Percentiles rank a stretch among this genome's conserved stretches.
Evolutionary conservation across 2,329 filamentous ascomycete genomes (phyloP).

Genomic region (Pochonia chlamydosporia): DNA sequence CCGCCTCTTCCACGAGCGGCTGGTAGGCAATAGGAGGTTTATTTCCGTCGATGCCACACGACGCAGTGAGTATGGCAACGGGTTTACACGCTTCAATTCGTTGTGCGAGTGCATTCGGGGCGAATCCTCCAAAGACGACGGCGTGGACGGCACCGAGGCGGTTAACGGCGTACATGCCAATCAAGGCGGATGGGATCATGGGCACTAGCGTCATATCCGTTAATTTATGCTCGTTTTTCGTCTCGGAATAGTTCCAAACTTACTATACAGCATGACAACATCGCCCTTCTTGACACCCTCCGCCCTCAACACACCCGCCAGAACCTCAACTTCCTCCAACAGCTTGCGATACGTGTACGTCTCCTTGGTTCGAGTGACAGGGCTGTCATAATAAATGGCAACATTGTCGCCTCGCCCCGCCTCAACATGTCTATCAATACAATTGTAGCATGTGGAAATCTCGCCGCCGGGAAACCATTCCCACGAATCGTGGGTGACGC

Average conservation of each 20-base stretch:
- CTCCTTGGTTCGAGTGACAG: slow-evolving; percentile 69
- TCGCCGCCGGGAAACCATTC: slow-evolving; percentile 86
- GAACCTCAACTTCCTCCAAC: slow-evolving; percentile 71
- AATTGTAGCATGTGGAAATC: slow-evolving; percentile 90
- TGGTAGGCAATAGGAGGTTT: slow-evolving; percentile 77
- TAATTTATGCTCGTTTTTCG: background rate
- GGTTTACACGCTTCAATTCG: slow-evolving; percentile 79
- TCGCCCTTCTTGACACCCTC: slow-evolving; percentile 79
- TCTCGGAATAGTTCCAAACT: slow-evolving; percentile 18
- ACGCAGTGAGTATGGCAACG: slow-evolving; percentile 75
- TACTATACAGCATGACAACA: slow-evolving; percentile 85
- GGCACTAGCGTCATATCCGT: slow-evolving; percentile 56
- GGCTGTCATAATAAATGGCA: slow-evolving; percentile 84
- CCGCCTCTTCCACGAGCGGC: slow-evolving; percentile 68
- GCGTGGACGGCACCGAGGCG: slow-evolving; percentile 83
- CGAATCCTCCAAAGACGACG: slow-evolving; percentile 92
- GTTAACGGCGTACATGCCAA: slow-evolving; percentile 76
- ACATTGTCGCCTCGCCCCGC: slow-evolving; percentile 66
- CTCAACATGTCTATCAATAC: slow-evolving; percentile 80
- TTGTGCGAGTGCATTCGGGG: slow-evolving; percentile 73
- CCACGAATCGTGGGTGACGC: slow-evolving; percentile 69
- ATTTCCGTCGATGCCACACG: slow-evolving; percentile 82
- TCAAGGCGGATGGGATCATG: slow-evolving; percentile 87
- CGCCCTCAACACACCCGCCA: slow-evolving; percentile 76
- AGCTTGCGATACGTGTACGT: slow-evolving; percentile 70